These are phyloP conservation scores for Rhizopogon salebrosus DNA, from an alignment of 768 basidiomycete genomes.

Conservation along the genomic window DNA sequence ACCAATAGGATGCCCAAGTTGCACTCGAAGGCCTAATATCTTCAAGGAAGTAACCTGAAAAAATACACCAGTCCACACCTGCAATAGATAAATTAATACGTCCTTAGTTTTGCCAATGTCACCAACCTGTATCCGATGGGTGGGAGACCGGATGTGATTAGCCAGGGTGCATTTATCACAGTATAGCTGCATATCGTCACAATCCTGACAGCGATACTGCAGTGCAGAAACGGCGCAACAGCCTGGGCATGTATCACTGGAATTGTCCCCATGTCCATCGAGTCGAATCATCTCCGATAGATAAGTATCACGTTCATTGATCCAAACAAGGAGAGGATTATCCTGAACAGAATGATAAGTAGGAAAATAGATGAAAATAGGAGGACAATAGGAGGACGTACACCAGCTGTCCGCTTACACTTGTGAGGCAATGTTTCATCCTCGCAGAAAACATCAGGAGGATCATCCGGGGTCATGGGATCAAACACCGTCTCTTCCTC, in stretches of 20 bases:
- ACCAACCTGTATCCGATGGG: constrained; percentile 14
- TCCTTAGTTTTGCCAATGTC: not conserved
- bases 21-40: constrained; percentile 12
- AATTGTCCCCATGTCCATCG: constrained; percentile 4
- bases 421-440: too few species aligned
- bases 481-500: too few species aligned
- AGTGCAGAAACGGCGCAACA: not conserved
- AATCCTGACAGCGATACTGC: constrained; percentile 11
- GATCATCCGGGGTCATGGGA: too few species aligned
- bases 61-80: constrained; percentile 16
- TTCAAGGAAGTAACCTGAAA: constrained; percentile 12
- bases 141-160: constrained; percentile 6
- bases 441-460: too few species aligned
- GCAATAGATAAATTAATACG: not conserved
- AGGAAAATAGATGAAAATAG: too few species aligned
- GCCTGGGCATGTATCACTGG: not conserved
- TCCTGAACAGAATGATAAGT: not conserved
- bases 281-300: constrained; percentile 12
- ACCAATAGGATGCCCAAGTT: constrained; percentile 16
- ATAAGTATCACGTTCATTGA: not conserved
- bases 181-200: constrained; percentile 1
- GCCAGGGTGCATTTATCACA: constrained; percentile 7
- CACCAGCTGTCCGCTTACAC: too few species aligned
- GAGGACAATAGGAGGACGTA: too few species aligned
- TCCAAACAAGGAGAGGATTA: not conserved